Base-by-base conservation (phyloP, 768 basidiomycete genomes). In the Mycena rosella region DNA sequence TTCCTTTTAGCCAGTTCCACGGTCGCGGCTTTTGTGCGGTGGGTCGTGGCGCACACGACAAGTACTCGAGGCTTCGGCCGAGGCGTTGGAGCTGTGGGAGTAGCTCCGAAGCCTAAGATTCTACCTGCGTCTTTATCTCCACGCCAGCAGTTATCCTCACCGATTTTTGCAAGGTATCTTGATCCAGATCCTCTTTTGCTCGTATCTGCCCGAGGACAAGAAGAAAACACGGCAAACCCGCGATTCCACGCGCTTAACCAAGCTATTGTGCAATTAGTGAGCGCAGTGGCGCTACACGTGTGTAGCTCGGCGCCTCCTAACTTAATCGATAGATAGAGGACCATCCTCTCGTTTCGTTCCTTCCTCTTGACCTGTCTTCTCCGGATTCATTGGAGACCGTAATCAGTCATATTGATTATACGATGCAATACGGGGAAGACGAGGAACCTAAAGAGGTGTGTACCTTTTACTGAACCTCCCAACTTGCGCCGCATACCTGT, bases 341-440 rank as follows among this genome's bases (percentile, higher is more conserved):
- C 78, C 96, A 99, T 77, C 98, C 97, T 30, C 87, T 99, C 44
- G 98, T 99, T 24, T 96, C 96, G 2, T 99, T 99, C 84, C 81
- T 99, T 40, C 96, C 98, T 4, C 86, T 99, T 44, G 96, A 99
- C 80, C 88, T 99, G 36, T 90, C 95, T 18, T 88, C 89, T 68
- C 88, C 96, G 54, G 95, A 98, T 73, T 96, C 96, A 0, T 85
- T 99, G 58, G 94, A 95, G 75, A 91, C 88, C 2, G 90, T 98
- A 13, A 85, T 99, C 65, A 96, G 95, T 77, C 96, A 99, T 77
- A 93, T 99, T 60, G 98, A 99, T 81, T 97, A 95, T 74, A 93
- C 95, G 64, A 96, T 99, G 90, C 98, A 99, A 77, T 99, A 98
- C 74, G 97, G 97, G 36, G 97, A 99, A 82, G 95, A 96, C 65